phyloP scores from a whole-genome alignment of 2,329 filamentous ascomycete genomes.

The Diplodia seriata region DNA sequence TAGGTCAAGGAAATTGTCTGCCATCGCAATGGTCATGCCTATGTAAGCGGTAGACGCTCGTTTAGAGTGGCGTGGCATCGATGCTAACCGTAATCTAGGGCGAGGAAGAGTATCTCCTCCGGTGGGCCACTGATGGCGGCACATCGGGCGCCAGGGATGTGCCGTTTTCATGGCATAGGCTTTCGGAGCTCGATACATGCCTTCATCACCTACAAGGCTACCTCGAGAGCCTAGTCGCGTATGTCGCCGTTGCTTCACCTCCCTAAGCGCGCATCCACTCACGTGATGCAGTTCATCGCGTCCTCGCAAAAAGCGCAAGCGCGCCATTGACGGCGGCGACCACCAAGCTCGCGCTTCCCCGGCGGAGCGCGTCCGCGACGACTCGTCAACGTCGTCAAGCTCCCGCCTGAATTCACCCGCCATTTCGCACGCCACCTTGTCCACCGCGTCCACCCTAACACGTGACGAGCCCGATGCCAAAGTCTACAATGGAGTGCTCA shows the following conservation, averaged over 20 bases:
- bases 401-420: constrained; percentile 15
- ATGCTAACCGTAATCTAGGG: constrained; percentile 2
- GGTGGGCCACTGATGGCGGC: background rate
- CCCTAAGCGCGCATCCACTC: constrained; percentile 4
- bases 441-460: background rate
- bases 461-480: constrained; percentile 32
- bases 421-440: background rate
- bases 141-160: constrained; percentile 32
- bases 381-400: constrained; percentile 1
- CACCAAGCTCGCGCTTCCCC: constrained; percentile 32
- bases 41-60: background rate
- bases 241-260: constrained; percentile 23
- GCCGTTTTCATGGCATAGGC: constrained; percentile 53
- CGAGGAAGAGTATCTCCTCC: constrained; percentile 24
- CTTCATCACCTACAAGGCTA: constrained; percentile 54
- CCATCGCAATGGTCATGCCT: background rate
- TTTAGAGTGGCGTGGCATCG: background rate
- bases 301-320: constrained; percentile 41
- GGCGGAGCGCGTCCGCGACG: constrained; percentile 4
- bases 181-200: constrained; percentile 49
- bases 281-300: constrained; percentile 15
- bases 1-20: constrained; percentile 20
- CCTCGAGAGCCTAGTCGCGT: constrained; percentile 40
- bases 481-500: constrained; percentile 53
- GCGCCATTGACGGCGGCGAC: constrained; percentile 34